Base-by-base conservation (phyloP, 2,329 filamentous ascomycete species). In the Whalleya microplaca region DNA sequence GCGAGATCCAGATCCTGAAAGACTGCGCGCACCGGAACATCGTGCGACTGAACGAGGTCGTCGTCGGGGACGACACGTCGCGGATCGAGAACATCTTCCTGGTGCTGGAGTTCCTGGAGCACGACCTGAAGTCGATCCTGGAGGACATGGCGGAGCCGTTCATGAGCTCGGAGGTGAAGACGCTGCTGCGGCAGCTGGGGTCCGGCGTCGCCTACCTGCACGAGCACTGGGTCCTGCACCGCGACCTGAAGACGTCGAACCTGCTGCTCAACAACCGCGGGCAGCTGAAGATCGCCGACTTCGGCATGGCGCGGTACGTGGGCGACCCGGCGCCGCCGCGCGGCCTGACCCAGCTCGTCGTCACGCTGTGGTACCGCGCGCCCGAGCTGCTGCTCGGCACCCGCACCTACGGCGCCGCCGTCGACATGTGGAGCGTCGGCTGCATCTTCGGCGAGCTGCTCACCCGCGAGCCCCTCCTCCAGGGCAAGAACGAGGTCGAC, bases 61-160 rank as follows among this genome's bases (percentile, higher is more conserved):
- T 98, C 0, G 85, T 94, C 42, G 90, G 91, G 3, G 73, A 76
- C 73, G 74, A 65, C 62, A 66, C 72, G 67, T 71, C 68, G 57
- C 64, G 63, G 58, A 66, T 68, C 61, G 66, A 73, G 73, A 92
- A 88, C 76, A 89, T 97, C 64, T 96, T 92, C 73, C 85, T 99
- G 55, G 95, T 98, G 61, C 94, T 99, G 82, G 93, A 97, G 71
- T 99, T 98, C 75, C 81, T 97, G 68, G 94, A 98, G 78, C 95
- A 99, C 80, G 95, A 99, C 71, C 86, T 99, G 55, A 96, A 96
- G 75, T 91, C 89, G 53, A 84, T 99, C 55, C 89, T 96, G 62
- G 91, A 96, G 73, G 91, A 96, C 71, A 96, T 98, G 92, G 84
- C 89, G 50, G 91, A 97, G 71, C 92, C 93, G 0, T 99, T 99